Evolutionary conservation across 2,329 filamentous ascomycete genomes (phyloP).

Genomic region (Pyrenochaeta sp.): DNA sequence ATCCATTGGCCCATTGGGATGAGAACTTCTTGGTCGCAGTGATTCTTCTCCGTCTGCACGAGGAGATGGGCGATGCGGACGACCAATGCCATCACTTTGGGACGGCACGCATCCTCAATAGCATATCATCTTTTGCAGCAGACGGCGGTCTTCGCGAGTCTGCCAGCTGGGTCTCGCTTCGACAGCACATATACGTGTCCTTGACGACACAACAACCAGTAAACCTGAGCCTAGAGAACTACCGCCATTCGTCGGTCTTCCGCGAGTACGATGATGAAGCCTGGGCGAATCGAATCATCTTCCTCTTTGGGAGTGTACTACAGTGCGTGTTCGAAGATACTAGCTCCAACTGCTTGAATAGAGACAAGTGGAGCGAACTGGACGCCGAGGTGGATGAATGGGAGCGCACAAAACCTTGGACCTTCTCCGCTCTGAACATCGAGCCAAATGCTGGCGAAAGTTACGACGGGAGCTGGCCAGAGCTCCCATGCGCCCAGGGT

Average conservation of each 20-base stretch:
- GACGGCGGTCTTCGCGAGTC: slow-evolving; percentile 52
- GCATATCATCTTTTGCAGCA: slow-evolving; percentile 46
- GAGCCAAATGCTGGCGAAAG: slow-evolving; percentile 31
- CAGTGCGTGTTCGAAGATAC: slow-evolving; percentile 35
- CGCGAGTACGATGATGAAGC: slow-evolving; percentile 38
- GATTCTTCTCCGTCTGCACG: slow-evolving; percentile 58
- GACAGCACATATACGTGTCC: slow-evolving; percentile 52
- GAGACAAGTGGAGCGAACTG: slow-evolving; percentile 38
- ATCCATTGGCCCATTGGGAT: slow-evolving; percentile 53
- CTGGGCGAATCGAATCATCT: slow-evolving; percentile 44
- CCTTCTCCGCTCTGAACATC: slow-evolving; percentile 29
- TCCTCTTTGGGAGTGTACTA: slow-evolving; percentile 38
- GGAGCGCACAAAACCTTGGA: slow-evolving; percentile 41
- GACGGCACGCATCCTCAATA: slow-evolving; percentile 49
- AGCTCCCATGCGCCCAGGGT: slow-evolving; percentile 29
- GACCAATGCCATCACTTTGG: slow-evolving; percentile 50
- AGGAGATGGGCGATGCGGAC: slow-evolving; percentile 54
- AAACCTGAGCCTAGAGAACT: slow-evolving; percentile 40
- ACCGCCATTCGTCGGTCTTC: slow-evolving; percentile 37
- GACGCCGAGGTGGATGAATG: slow-evolving; percentile 41
- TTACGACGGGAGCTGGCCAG: slow-evolving; percentile 32
- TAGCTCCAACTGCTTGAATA: slow-evolving; percentile 23
- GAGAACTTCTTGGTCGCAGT: slow-evolving; percentile 58
- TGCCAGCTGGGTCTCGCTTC: slow-evolving; percentile 51
- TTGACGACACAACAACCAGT: slow-evolving; percentile 45